These are phyloP conservation scores for Globisporangium irregulare DNA, from an alignment of 352 stramenopile species.

Conservation along the genomic window DNA sequence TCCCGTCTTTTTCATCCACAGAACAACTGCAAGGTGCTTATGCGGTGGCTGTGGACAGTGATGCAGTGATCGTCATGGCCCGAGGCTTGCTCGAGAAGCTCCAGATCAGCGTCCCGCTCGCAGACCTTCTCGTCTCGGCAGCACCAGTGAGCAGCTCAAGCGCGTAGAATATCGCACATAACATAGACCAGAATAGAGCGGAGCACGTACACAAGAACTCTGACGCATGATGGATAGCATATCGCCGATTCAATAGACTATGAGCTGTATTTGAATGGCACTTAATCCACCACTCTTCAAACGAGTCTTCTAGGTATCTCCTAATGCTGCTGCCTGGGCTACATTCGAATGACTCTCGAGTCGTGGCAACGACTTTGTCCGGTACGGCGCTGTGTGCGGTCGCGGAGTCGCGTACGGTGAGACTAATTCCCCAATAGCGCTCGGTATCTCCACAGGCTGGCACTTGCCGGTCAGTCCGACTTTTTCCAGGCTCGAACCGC, in stretches of 20 bases:
- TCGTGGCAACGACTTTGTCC: conserved; percentile 47
- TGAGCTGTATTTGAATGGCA: neutral
- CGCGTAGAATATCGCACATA: neutral
- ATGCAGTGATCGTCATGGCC: neutral
- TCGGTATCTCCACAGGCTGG: conserved; percentile 27
- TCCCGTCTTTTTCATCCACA: neutral
- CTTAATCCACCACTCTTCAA: neutral
- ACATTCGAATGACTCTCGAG: conserved; percentile 20
- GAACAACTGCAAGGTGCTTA: neutral
- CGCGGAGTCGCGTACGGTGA: conserved; percentile 15
- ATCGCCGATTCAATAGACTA: neutral
- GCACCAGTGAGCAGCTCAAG: neutral
- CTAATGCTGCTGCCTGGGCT: neutral
- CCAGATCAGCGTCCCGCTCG: neutral
- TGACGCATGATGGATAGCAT: neutral
- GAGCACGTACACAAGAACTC: neutral
- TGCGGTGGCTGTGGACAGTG: neutral
- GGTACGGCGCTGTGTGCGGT: conserved; percentile 48
- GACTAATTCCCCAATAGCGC: neutral
- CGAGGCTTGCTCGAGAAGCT: conserved; percentile 10
- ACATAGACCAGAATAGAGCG: neutral
- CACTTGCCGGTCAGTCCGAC: conserved; percentile 38
- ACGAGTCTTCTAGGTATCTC: neutral
- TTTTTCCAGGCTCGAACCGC: conserved; percentile 38
- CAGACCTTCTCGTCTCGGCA: neutral